Conservation (phyloP, 1,139 yeast genomes). For the Zhuliangozyma parablackwelliae region DNA sequence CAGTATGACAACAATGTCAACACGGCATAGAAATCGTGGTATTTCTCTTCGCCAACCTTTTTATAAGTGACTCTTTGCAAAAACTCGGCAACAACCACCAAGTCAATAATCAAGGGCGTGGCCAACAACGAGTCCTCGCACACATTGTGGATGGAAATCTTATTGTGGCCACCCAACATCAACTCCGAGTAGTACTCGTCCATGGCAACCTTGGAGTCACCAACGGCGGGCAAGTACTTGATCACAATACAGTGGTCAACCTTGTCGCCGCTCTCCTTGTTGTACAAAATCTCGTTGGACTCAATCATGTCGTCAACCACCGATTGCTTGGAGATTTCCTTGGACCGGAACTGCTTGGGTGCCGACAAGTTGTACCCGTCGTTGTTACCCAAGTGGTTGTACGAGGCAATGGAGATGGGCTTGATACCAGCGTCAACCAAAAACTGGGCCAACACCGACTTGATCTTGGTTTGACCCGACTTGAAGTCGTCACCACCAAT, state of each 20-base stretch:
- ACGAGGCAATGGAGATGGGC: constrained; percentile 90
- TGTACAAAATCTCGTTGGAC: constrained; percentile 81
- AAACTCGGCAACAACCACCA: constrained; percentile 87
- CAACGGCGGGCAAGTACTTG: constrained; percentile 90
- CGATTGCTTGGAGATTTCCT: constrained; percentile 89
- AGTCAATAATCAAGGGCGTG: constrained; percentile 88
- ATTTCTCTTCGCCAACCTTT: constrained; percentile 42
- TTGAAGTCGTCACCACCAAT: constrained; percentile 98
- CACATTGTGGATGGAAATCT: constrained; percentile 88
- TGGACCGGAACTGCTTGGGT: constrained; percentile 89
- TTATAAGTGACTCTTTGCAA: constrained; percentile 80
- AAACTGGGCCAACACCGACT: constrained; percentile 92
- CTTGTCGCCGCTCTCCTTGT: constrained; percentile 69
- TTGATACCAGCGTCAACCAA: constrained; percentile 96
- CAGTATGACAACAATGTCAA: constrained; percentile 87
- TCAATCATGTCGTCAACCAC: constrained; percentile 94
- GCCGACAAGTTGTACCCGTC: constrained; percentile 92
- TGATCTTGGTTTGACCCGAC: constrained; percentile 93
- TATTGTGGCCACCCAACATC: constrained; percentile 96
- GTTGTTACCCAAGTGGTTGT: constrained; percentile 94
- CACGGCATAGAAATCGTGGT: constrained; percentile 75
- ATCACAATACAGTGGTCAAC: constrained; percentile 95
- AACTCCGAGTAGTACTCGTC: constrained; percentile 95
- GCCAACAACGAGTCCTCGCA: constrained; percentile 96
- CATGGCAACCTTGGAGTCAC: constrained; percentile 97